Evolutionary conservation across 345 rosid species (phyloP), one percentile per base, ranked within the genome.

Genomic region (Citrus mangshanensis): DNA sequence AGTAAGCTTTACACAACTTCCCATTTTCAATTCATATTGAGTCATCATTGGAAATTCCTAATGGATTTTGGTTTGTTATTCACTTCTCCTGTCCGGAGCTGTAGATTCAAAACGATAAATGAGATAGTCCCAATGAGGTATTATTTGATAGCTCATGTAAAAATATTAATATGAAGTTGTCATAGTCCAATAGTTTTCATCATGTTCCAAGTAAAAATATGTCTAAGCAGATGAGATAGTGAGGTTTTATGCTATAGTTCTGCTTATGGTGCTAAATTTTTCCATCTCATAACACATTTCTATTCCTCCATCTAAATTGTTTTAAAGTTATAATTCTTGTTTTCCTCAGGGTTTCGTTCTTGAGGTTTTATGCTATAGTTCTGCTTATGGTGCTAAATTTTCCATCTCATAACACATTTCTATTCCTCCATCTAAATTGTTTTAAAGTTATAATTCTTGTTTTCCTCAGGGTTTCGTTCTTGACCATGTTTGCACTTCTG

Each of bases 381-480:
- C 30, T 69, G 35, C 72, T 51, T 59, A 8, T 13, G 42, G 35
- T 69, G 75, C 24, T 21, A 19, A 46, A 13, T 46, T 46, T 46
- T 46, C 37, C 25, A 5, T 62, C 54, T 6, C 32, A 32, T 46
- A 30, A 13, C 37, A 25, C 49, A 18, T 21, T 42, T 19, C 42
- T 70, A 16, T 22, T 40, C 10, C 38, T 37, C 54, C 32, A 8
- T 77, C 25, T 4, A 18, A 16, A 27, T 16, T 22, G 7, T 32
- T 24, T n/a, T 54, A 13, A 46, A 24, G 25, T 61, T 67, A 55
- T 54, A 28, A 73, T 46, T 74, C 35, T 54, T 56, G 14, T 58
- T 77, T 82, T 64, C 24, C 8, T 77, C 34, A 95, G 97, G 98
- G 97, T 67, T 27, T 82, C 78, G 89, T 93, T 69, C 86, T 95